Base-by-base conservation (phyloP, 345 rosid species). In the Alliaria petiolata region DNA sequence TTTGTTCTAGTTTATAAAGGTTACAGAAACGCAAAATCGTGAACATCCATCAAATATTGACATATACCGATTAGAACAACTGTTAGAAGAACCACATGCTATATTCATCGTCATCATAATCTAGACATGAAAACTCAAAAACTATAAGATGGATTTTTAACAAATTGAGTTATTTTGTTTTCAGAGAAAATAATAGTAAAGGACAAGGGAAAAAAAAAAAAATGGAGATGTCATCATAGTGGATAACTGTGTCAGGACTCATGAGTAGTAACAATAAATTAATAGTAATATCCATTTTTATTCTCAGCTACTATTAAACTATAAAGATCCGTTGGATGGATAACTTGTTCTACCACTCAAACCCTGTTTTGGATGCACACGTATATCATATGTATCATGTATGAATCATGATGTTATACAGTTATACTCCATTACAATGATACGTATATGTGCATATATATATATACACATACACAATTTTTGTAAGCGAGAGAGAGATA, bases 331-430 rank as follows among this genome's bases (percentile, higher is more conserved):
- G 56, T 70, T 55, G 50, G 61, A 39, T 76, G 43, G 76, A 76
- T 70, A 70, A 70, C 80, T 76, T 76, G 67, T 57, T 47, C 67
- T 17, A 57, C 76, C 80, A 76, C 67, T 70, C 80, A 57, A 63
- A 50, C 55, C 8, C 5, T 31, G 50, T 76, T 70, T 57, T 65
- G 67, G 49, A 70, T 57, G 26, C 71, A 70, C 71, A 70, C 76
- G 75, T 40, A 65, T 70, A 4, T 69, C 10, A 50, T 49, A 75
- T 75, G 56, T 39, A 60, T 45, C 33, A 69, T 63, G 38, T 35
- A 44, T 34, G 5, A 5, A 31, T 31, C 50, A 73, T 47, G 45
- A 30, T 65, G 44, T 31, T 74, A 65, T 47, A 65, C 22, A 6
- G 44, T 31, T 65, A 65, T 47, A 65, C 16, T 4, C 22, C 63